Percentiles rank a stretch among this genome's conserved stretches.
Conservation (phyloP, 1,284 basidiomycete species). For the Cerrena zonata region DNA sequence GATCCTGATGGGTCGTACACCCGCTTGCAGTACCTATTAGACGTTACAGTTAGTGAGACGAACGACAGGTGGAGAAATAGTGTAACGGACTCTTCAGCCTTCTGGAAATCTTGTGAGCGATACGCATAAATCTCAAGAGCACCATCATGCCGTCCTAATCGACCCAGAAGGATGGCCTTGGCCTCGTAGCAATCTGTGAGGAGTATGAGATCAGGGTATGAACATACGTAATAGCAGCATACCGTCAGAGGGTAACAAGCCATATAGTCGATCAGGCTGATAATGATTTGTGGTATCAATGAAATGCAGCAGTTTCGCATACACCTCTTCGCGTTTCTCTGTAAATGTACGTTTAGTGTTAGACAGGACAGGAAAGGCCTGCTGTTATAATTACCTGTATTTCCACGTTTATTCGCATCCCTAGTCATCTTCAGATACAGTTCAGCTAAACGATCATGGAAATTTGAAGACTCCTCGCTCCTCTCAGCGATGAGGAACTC, state of each 20-base stretch:
- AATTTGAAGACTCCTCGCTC: constrained; percentile 59
- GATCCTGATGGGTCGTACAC: constrained; percentile 60
- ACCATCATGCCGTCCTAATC: constrained; percentile 85
- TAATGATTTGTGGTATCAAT: constrained; percentile 71
- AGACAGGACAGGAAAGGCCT: constrained; percentile 4
- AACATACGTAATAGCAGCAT: too few relatives aligned
- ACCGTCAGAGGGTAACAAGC: constrained; percentile 72
- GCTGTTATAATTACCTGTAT: constrained; percentile 40
- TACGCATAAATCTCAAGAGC: constrained; percentile 92
- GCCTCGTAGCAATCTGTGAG: constrained; percentile 71
- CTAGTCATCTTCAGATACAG: constrained; percentile 72
- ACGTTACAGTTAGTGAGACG: constrained; percentile 1
- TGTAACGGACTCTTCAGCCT: constrained; percentile 81
- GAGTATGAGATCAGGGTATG: too few relatives aligned
- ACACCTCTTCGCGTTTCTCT: constrained; percentile 45
- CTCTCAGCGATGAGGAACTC: constrained; percentile 79
- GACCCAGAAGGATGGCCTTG: constrained; percentile 83
- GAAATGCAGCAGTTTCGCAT: constrained; percentile 72
- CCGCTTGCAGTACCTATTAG: constrained; percentile 76
- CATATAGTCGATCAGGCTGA: constrained; percentile 76
- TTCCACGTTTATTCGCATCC: constrained; percentile 46
- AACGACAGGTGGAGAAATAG: constrained; percentile 1
- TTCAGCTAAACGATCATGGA: constrained; percentile 86
- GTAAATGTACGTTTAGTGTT: constrained; percentile 2
- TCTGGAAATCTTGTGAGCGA: constrained; percentile 70